These are phyloP conservation scores for Phaeotremella skinneri DNA, from an alignment of 768 basidiomycete genomes.

Conservation along the genomic window DNA sequence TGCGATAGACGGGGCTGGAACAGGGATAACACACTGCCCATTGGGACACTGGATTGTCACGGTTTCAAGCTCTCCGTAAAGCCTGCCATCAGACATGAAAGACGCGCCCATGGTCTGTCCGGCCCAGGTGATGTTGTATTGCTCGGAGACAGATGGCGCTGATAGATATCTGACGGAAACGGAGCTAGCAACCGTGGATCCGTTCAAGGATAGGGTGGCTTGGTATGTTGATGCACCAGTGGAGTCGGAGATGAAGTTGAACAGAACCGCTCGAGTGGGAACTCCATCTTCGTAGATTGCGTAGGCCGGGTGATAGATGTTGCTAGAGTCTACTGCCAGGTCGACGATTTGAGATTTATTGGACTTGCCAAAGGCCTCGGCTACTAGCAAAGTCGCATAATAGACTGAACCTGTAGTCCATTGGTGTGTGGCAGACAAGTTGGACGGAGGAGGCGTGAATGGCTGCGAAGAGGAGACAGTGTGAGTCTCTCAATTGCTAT, in stretches of 20 bases:
- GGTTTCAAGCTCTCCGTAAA: constrained; percentile 60
- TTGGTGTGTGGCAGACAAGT: constrained; percentile 60
- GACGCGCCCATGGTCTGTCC: constrained; percentile 64
- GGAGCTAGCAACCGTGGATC: constrained; percentile 44
- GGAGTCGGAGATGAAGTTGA: constrained; percentile 70
- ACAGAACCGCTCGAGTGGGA: constrained; percentile 63
- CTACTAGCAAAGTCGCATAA: constrained; percentile 68
- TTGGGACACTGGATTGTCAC: constrained; percentile 64
- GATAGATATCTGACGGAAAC: constrained; percentile 54
- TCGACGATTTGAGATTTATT: constrained; percentile 68
- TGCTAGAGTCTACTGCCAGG: constrained; percentile 56
- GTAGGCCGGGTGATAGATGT: constrained; percentile 62
- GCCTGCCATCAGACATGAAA: constrained; percentile 64
- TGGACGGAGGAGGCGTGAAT: constrained; percentile 60
- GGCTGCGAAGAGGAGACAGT: constrained; percentile 48
- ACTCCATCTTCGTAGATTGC: constrained; percentile 71
- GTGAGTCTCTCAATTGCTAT: background rate
- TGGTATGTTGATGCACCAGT: constrained; percentile 61
- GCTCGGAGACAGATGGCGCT: constrained; percentile 62
- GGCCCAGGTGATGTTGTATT: constrained; percentile 72
- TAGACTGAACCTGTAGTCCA: constrained; percentile 75
- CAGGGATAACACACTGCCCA: constrained; percentile 60
- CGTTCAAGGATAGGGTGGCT: constrained; percentile 58
- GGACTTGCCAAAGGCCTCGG: constrained; percentile 68
- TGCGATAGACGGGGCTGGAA: constrained; percentile 71